These are phyloP conservation scores for Cucumis hystrix DNA, from an alignment of 306 rosid species.

Conservation along the genomic window DNA sequence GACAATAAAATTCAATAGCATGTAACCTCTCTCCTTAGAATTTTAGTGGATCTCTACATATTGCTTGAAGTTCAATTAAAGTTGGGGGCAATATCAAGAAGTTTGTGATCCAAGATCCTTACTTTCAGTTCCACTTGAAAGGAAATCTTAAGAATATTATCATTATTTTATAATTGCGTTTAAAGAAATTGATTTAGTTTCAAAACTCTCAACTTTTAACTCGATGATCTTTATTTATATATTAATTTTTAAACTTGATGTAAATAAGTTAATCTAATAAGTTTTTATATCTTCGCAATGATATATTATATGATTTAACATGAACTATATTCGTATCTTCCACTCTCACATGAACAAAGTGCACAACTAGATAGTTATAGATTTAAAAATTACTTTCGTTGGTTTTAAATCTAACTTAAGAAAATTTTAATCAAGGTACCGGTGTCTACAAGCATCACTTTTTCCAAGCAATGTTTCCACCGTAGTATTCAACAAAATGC, in stretches of 20 bases:
- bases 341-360: not conserved
- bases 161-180: too few species aligned
- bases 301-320: not conserved
- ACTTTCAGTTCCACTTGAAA: not conserved
- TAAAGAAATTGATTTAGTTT: not conserved
- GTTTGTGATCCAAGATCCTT: slow-evolving; percentile 21
- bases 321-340: not conserved
- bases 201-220: not conserved
- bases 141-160: too few species aligned
- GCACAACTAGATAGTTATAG: not conserved
- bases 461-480: not conserved
- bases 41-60: slow-evolving; percentile 11
- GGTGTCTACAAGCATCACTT: slow-evolving; percentile 3
- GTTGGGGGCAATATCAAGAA: slow-evolving; percentile 6
- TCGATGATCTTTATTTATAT: too few species aligned
- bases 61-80: slow-evolving; percentile 17
- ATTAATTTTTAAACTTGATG: too few species aligned
- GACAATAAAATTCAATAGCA: not conserved
- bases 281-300: not conserved
- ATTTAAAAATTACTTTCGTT: not conserved
- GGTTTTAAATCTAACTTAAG: not conserved
- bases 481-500: not conserved
- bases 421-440: not conserved
- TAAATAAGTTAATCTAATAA: too few species aligned
- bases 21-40: not conserved